Evolutionary conservation across 768 basidiomycete species (phyloP).

Genomic region (Pulveroboletus frians): DNA sequence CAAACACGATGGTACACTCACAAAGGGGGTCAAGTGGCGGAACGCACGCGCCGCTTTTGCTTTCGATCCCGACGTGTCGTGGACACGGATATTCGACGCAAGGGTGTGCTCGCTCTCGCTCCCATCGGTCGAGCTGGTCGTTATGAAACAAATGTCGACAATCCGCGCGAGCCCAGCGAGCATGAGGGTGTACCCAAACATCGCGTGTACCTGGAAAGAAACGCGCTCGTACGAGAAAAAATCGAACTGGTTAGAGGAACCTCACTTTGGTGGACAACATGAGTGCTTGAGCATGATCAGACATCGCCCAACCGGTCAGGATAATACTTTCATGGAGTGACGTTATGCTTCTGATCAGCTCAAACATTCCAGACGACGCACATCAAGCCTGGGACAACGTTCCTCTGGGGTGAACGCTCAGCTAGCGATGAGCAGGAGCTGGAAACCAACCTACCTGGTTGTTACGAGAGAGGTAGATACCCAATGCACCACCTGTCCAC

Average conservation of each 20-base stretch:
- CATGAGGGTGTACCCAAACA: conserved; percentile 85
- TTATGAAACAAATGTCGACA: conserved; percentile 79
- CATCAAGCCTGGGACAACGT: conserved; percentile 79
- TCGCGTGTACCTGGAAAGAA: conserved; percentile 59
- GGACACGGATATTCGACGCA: conserved; percentile 31
- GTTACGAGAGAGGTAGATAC: conserved; percentile 74
- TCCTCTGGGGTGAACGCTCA: conserved; percentile 42
- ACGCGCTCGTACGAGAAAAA: not conserved
- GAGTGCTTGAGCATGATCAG: conserved; percentile 78
- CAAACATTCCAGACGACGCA: conserved; percentile 32
- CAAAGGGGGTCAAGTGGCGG: conserved; percentile 85
- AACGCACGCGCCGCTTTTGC: conserved; percentile 54
- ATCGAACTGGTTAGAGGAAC: not conserved
- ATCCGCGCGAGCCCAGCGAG: conserved; percentile 76
- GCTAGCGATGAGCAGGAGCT: not conserved
- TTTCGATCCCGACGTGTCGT: conserved; percentile 18
- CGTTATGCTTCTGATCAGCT: not conserved
- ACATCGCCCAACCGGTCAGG: conserved; percentile 93
- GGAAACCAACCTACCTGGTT: conserved; percentile 50
- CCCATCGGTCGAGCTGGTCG: conserved; percentile 39
- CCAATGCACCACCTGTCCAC: conserved; percentile 92
- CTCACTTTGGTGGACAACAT: conserved; percentile 77
- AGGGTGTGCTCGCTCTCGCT: conserved; percentile 69
- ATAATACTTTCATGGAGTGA: conserved; percentile 51
- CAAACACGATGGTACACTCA: conserved; percentile 37